Base-by-base conservation (phyloP, 768 basidiomycete species). In the Boletus huronensis region DNA sequence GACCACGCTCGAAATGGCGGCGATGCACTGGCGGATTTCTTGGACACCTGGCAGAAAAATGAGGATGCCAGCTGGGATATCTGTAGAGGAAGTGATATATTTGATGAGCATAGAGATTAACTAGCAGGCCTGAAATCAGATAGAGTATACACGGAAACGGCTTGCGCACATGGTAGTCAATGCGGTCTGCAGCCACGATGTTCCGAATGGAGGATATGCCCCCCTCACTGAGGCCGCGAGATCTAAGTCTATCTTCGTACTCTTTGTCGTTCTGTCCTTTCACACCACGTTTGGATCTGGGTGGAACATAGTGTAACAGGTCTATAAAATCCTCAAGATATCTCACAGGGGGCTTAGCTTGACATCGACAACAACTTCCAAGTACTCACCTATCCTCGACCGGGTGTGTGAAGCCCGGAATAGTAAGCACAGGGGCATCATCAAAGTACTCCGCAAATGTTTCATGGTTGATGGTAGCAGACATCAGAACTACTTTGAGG, bases 11-110 rank as follows among this genome's bases (percentile, higher is more conserved):
- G 73, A 75, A 40, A 93, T 71, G 5, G 79, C 75, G 13, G 86
- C 81, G 19, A 91, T 82, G 62, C 88, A 90, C 56, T 87, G 83
- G 19, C 83, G 81, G 58, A 93, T 93, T 64, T 93, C 90, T 70
- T 88, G 88, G 2, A 93, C 87, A 68, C 94, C 94, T n/a, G 92
- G 84, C 51, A 94, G 75, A 72, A 98, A 98, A 41, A 97, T 82
- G 23, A 98, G 77, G 42, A 97, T 82, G 6, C 87, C 93, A 3
- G 84, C 88, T 6, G 55, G 58, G 9, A 67, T 70, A 13, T 75
- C 64, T 23, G 72, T 68, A 6, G 77, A 80, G 6, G 72, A 66
- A 14, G 85, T 67, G 52, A 93, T 86, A 59, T 91, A 75, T 29
- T 76, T 72, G 9, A 92, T 82, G 13, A 89, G 74, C 0, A 81